Base-by-base conservation (phyloP, 164 flowering plant genomes). In the Vitis rotundifolia region DNA sequence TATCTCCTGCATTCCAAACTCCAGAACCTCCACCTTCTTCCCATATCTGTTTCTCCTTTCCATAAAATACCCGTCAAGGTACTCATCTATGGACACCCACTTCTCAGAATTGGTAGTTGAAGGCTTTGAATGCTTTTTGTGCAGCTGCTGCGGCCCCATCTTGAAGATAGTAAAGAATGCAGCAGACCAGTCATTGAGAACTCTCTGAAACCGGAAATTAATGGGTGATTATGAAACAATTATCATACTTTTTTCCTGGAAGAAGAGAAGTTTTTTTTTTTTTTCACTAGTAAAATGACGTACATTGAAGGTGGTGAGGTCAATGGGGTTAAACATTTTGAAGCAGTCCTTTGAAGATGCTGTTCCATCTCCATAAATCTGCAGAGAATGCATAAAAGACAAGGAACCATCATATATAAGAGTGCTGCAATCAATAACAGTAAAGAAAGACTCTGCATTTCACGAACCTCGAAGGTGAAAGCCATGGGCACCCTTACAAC, bases 391-490 rank as follows among this genome's bases (percentile, higher is more conserved):
- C 14, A 29, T 28, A 71, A 71, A 59, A 3, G 2, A 11, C 59
- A 18, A 77, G 59, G 15, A 49, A 16, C 53, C 9, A 57, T 53
- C 8, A 18, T 5, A 48, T n/a, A n/a, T 48, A 49, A 11, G 18
- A 53, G 29, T 60, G 19, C 18, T 62, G 18, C 22, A 62, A 62
- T 14, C 6, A 28, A 5, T 14, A 13, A 6, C 11, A 29, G 11
- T 12, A 7, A 44, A 52, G 59, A 52, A 68, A 70, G 13, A 66
- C 55, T 2, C 56, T 11, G 44, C 16, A 54, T 68, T 50, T 22
- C 48, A 77, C 91, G 75, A 68, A 96, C 99, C 99, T 96, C 99
- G 59, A 96, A 93, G 63, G 99, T 96, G 83, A 93, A 96, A 53
- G 98, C 87, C 98, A 96, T 86, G 63, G 99, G 97, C 62, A 89